phyloP scores from a whole-genome alignment of 1,139 yeast species.

The Eremothecium cymbalariae region DNA sequence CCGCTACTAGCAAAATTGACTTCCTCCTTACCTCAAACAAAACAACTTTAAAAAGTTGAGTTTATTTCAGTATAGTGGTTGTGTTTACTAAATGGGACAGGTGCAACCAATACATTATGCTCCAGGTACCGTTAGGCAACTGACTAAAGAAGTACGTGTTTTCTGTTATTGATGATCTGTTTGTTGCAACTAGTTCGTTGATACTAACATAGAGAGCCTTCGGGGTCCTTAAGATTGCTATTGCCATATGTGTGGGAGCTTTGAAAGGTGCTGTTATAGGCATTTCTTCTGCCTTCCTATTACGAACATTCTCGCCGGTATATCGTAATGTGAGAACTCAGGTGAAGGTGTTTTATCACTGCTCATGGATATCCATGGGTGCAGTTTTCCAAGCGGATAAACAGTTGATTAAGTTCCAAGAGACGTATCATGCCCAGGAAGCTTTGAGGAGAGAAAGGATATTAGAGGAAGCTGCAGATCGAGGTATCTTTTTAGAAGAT shows the following conservation, averaged over 20 bases:
- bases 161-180: background rate
- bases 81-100: slow-evolving; percentile 14
- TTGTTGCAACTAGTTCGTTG: background rate
- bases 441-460: slow-evolving; percentile 29
- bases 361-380: slow-evolving; percentile 35
- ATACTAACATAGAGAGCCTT: background rate
- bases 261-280: slow-evolving; percentile 35
- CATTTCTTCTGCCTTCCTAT: slow-evolving; percentile 28
- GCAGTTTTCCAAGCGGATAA: slow-evolving; percentile 37
- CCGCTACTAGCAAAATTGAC: no score
- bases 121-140: slow-evolving; percentile 30
- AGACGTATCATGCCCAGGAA: slow-evolving; percentile 31
- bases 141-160: slow-evolving; percentile 27
- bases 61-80: no score
- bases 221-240: slow-evolving; percentile 24
- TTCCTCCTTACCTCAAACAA: no score
- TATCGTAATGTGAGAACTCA: slow-evolving; percentile 34
- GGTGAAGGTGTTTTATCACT: slow-evolving; percentile 35
- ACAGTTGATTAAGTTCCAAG: slow-evolving; percentile 32
- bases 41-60: no score
- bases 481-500: slow-evolving; percentile 36
- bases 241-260: slow-evolving; percentile 35
- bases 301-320: slow-evolving; percentile 31
- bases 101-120: slow-evolving; percentile 33
- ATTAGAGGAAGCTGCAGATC: slow-evolving; percentile 37